Base-by-base conservation (phyloP, 306 rosid genomes). In the Lathyrus oleraceus region DNA sequence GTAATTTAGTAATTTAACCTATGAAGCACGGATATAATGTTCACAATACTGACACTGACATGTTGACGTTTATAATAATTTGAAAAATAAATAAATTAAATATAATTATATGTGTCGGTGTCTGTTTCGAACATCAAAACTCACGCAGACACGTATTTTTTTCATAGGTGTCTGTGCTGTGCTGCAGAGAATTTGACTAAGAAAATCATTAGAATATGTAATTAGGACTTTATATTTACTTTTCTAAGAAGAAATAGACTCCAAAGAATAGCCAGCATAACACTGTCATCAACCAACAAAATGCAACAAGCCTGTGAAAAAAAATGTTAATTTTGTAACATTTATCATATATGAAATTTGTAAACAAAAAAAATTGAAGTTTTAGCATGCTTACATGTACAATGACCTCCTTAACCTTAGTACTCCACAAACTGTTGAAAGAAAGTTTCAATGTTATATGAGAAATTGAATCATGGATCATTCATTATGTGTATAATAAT, bases 241-340 rank as follows among this genome's bases (percentile, higher is more conserved):
- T 81, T 32, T 86, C 66, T 35, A 91, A 67, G 87, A 82, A 91
- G 86, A 87, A 85, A 68, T 84, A 91, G 27, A 84, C 71, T 62
- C 97, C 97, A 69, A 87, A 89, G 65, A 84, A 80, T 45, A 91
- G 13, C 93, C 94, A 91, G 78, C 91, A 89, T 65, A 91, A 45
- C 65, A 81, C 86, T 36, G 94, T 87, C 79, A 89, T 73, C 71
- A 85, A 63, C 96, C 96, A 91, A 82, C 91, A 89, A 2, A 89
- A 12, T 23, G 67, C 4, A 9, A 87, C 63, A 72, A 89, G 73
- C 70, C 97, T 91, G 87, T 53, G 78, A 75, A 20, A 16, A 75
- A 54, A 11, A 59, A 21, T 10, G 21, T 44, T 21, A 25, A 35
- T 47, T 9, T 45, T 44, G 42, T 5, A 0, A 51, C 47, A 78